phyloP scores from a whole-genome alignment of 208 protist species.

The Trichomonas gallinae region DNA sequence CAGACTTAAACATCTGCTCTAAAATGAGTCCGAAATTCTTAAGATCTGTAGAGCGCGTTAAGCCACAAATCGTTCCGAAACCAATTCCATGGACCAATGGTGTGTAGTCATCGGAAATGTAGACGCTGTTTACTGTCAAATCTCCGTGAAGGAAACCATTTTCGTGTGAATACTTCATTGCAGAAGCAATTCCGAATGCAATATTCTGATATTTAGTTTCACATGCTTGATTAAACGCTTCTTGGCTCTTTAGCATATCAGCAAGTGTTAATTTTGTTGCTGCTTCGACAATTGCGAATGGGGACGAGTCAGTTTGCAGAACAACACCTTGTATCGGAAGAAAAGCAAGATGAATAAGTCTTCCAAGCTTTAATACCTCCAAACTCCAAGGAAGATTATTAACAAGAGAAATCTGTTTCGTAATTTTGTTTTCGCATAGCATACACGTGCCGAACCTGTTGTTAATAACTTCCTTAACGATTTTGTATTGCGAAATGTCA shows the following conservation, averaged over 20 bases:
- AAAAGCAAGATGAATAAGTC: background rate
- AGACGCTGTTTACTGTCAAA: background rate
- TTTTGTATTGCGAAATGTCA: background rate
- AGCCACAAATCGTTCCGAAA: background rate
- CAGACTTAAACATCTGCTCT: background rate
- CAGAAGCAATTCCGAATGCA: background rate
- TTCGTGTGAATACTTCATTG: background rate
- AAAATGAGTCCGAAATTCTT: background rate
- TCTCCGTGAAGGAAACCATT: background rate
- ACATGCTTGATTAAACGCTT: background rate
- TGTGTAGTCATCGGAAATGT: background rate
- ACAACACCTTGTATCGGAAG: background rate
- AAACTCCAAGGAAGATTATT: background rate
- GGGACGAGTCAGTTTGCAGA: background rate
- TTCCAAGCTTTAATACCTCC: background rate
- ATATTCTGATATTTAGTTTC: background rate
- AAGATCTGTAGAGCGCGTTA: background rate
- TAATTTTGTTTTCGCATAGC: background rate
- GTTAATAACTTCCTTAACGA: background rate
- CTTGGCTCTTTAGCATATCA: background rate
- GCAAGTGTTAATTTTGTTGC: background rate
- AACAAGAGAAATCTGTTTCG: background rate
- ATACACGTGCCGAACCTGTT: background rate
- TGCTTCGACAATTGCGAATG: background rate
- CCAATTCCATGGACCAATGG: background rate